Percentiles rank a stretch among this genome's conserved stretches.
Evolutionary conservation across 257 asterid genomes (phyloP).

Genomic region (Perilla frutescens): DNA sequence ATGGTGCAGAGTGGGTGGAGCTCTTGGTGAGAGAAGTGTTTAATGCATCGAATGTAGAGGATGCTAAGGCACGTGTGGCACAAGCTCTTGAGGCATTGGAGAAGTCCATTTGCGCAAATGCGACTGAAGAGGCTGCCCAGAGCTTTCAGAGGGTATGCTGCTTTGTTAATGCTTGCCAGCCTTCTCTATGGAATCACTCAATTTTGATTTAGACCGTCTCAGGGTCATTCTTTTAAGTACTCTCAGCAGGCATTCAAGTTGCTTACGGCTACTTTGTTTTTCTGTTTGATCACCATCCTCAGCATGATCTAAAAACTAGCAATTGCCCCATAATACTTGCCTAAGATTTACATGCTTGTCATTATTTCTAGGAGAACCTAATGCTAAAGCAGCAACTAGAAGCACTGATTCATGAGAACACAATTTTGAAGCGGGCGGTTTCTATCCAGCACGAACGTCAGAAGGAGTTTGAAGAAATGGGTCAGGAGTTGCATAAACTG

Average conservation of each 20-base stretch:
- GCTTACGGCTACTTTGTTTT: background rate
- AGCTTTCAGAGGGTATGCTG: slow-evolving; percentile 66
- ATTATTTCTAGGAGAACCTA: slow-evolving; percentile 56
- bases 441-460: slow-evolving; percentile 81
- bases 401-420: slow-evolving; percentile 66
- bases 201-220: background rate
- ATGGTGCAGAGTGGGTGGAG: slow-evolving; percentile 73
- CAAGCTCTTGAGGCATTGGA: slow-evolving; percentile 63
- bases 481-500: slow-evolving; percentile 73
- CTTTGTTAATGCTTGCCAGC: slow-evolving; percentile 14
- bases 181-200: slow-evolving; percentile 9
- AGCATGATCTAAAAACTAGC: background rate
- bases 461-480: slow-evolving; percentile 79
- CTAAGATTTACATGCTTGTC: background rate
- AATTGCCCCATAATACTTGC: background rate
- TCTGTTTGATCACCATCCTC: background rate
- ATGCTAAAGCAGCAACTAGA: slow-evolving; percentile 73
- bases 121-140: slow-evolving; percentile 63
- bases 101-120: slow-evolving; percentile 59
- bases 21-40: slow-evolving; percentile 59
- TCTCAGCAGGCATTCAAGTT: background rate
- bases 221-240: background rate
- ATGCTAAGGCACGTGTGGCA: slow-evolving; percentile 61
- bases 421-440: slow-evolving; percentile 75
- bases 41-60: slow-evolving; percentile 53